These are phyloP conservation scores for Colletotrichum lupini DNA, from an alignment of 2,329 filamentous ascomycete species.

Conservation along the genomic window DNA sequence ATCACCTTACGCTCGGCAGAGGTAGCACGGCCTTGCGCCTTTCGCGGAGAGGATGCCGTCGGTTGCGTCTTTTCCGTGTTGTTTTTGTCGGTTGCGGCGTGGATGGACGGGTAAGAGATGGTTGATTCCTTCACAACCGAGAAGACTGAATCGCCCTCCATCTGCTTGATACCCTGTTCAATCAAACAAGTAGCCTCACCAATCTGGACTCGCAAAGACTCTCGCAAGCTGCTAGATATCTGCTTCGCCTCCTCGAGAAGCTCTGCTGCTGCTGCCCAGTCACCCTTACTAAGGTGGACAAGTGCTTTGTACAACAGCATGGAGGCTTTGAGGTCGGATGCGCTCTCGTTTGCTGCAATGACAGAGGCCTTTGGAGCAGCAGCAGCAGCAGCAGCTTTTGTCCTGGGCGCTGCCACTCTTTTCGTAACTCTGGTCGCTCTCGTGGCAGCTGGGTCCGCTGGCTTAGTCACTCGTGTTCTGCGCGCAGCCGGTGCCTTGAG, in stretches of 20 bases:
- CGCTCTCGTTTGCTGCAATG: neutral
- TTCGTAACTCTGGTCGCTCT: conserved; percentile 13
- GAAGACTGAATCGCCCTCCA: conserved; percentile 84
- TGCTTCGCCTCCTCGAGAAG: conserved; percentile 63
- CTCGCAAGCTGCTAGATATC: conserved; percentile 52
- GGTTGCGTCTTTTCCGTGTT: conserved; percentile 49
- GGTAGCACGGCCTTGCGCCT: conserved; percentile 28
- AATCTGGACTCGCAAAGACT: conserved; percentile 64
- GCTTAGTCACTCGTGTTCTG: conserved; percentile 36
- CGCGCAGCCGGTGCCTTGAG: conserved; percentile 40
- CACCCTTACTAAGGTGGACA: conserved; percentile 58
- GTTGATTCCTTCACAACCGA: conserved; percentile 94
- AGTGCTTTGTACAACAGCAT: conserved; percentile 56
- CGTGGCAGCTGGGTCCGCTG: conserved; percentile 35
- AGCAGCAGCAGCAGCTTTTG: conserved; percentile 38
- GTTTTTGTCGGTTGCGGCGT: conserved; percentile 52
- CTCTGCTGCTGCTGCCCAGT: conserved; percentile 68
- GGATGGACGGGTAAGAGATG: conserved; percentile 82
- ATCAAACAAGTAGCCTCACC: conserved; percentile 76
- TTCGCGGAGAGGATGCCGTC: conserved; percentile 49
- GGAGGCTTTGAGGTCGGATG: conserved; percentile 48
- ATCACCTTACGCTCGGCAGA: conserved; percentile 42
- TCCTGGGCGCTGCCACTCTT: conserved; percentile 38
- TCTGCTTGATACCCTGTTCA: conserved; percentile 75
- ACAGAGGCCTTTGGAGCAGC: conserved; percentile 34